Percentiles rank a stretch among this genome's conserved stretches.
These are phyloP conservation scores for Crepidotus variabilis DNA, from an alignment of 768 basidiomycete species.

Conservation along the genomic window DNA sequence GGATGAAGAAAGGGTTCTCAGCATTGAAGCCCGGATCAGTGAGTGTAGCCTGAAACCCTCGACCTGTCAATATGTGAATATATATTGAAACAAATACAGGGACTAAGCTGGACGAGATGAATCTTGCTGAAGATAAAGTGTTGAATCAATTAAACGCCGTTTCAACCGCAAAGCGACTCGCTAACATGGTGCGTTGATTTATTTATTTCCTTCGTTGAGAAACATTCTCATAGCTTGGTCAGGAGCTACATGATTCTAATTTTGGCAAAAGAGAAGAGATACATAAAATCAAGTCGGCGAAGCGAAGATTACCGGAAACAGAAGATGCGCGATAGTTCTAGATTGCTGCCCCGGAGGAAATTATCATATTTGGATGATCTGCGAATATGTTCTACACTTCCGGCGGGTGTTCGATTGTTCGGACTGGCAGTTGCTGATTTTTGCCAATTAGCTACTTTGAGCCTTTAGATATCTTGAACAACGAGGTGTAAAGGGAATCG, in stretches of 20 bases:
- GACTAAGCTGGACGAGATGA: conserved; percentile 72
- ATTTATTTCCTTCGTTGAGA: not conserved
- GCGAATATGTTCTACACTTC: not conserved
- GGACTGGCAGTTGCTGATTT: not conserved
- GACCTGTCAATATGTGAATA: not conserved
- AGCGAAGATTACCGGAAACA: conserved; percentile 14
- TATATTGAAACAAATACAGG: conserved; percentile 35
- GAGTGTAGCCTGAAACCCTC: conserved; percentile 24
- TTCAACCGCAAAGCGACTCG: conserved; percentile 89
- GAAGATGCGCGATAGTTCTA: conserved; percentile 12
- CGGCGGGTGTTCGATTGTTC: not conserved
- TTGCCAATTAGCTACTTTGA: not conserved
- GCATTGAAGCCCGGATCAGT: conserved; percentile 87
- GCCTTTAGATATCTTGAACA: not conserved
- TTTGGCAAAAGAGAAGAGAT: conserved; percentile 90
- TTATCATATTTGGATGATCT: not conserved
- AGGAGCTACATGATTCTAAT: conserved; percentile 84
- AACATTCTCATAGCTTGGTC: conserved; percentile 7
- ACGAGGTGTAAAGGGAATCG: not conserved
- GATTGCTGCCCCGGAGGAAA: not conserved
- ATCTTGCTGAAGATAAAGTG: conserved; percentile 74
- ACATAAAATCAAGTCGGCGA: conserved; percentile 57
- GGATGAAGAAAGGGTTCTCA: conserved; percentile 81
- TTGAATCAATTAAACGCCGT: conserved; percentile 84
- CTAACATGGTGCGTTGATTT: conserved; percentile 78